These are phyloP conservation scores for Globisporangium camurandrum DNA, from an alignment of 352 stramenopile genomes.

Conservation along the genomic window DNA sequence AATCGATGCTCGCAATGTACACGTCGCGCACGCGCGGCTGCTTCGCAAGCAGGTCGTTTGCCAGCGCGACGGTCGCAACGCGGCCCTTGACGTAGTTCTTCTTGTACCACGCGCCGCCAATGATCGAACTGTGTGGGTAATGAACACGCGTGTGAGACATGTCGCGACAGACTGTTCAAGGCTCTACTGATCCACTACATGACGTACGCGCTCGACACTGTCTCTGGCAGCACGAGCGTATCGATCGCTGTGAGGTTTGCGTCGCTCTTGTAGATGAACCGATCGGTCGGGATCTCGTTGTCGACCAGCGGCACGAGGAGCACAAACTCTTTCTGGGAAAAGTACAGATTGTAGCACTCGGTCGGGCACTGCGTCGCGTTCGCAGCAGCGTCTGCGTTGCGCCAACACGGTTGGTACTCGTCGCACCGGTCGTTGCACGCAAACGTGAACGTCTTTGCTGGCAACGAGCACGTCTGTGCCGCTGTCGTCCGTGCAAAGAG, in stretches of 20 bases:
- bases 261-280: conserved; percentile 3
- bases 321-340: not conserved
- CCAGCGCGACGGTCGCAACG: not conserved
- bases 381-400: not conserved
- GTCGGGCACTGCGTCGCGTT: not conserved
- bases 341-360: conserved; percentile 6
- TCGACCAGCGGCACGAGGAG: conserved; percentile 1
- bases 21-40: not conserved
- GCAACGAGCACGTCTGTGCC: not conserved
- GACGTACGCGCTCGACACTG: not conserved
- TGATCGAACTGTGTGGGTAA: not conserved
- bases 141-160: not conserved
- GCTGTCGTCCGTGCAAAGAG: not conserved
- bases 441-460: not conserved
- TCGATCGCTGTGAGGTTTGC: not conserved
- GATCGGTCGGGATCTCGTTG: not conserved
- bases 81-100: not conserved
- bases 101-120: not conserved
- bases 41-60: not conserved
- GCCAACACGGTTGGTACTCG: not conserved
- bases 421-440: not conserved
- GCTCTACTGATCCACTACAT: no score
- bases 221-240: conserved; percentile 1
- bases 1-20: conserved; percentile 2
- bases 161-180: not conserved